Evolutionary conservation across 495 filamentous ascomycete genomes (phyloP).

Genomic region (Schizothecium vesticola): DNA sequence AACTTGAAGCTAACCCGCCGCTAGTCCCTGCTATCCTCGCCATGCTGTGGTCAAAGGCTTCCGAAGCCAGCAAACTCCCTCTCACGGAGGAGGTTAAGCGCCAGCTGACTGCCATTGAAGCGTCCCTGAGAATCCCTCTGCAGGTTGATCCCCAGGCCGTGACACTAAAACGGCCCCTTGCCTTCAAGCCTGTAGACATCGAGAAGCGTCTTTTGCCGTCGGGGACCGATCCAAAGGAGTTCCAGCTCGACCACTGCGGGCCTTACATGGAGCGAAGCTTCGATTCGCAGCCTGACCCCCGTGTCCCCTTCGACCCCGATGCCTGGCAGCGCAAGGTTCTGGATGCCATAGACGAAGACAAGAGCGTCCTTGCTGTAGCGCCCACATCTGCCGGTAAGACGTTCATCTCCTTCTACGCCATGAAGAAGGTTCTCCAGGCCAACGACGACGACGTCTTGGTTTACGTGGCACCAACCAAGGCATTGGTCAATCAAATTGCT

Average conservation of each 20-base stretch:
- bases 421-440: constrained; percentile 64
- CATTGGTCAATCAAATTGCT: constrained; percentile 77
- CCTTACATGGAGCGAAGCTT: constrained; percentile 70
- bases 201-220: not conserved
- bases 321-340: constrained; percentile 70
- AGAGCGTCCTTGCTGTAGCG: constrained; percentile 68
- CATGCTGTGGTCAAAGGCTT: constrained; percentile 13
- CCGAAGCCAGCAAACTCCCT: not conserved
- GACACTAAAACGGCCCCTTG: not conserved
- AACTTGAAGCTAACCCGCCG: not conserved
- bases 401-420: constrained; percentile 67
- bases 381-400: constrained; percentile 66
- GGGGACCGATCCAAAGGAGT: constrained; percentile 34
- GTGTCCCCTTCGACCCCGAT: constrained; percentile 67
- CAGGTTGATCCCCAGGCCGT: not conserved
- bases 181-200: constrained; percentile 9
- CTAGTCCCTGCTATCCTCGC: constrained; percentile 7
- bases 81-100: constrained; percentile 10
- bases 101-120: constrained; percentile 3
- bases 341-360: constrained; percentile 62
- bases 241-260: constrained; percentile 62
- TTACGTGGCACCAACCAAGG: constrained; percentile 78
- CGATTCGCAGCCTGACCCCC: constrained; percentile 58
- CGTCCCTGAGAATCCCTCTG: constrained; percentile 4
- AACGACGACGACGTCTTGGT: constrained; percentile 65